A percentile compares a stretch with the other conserved stretches of the same genome.
Conservation (phyloP, 176 grass and related monocot genomes). For the Leersia perrieri region DNA sequence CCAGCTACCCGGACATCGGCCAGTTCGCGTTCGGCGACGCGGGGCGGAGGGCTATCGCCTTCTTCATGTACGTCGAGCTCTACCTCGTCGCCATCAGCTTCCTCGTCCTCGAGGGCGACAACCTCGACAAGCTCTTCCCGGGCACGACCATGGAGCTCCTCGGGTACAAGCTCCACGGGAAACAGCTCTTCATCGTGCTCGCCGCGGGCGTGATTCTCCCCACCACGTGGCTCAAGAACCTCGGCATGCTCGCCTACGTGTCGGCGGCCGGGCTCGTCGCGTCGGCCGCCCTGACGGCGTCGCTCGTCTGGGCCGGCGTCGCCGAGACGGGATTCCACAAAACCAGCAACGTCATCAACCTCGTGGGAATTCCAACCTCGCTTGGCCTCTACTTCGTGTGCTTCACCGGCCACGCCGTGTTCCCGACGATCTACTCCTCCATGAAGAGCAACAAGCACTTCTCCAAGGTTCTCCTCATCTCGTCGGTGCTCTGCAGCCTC, state of each 20-base stretch:
- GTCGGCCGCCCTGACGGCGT: conserved; percentile 47
- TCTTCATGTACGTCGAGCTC: conserved; percentile 55
- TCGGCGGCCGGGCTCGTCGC: conserved; percentile 54
- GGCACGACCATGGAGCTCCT: neutral
- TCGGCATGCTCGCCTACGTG: conserved; percentile 53
- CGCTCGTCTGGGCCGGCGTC: conserved; percentile 50
- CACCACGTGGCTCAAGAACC: conserved; percentile 50
- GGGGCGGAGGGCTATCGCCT: conserved; percentile 40
- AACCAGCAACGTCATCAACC: too few relatives aligned
- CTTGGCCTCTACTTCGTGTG: conserved; percentile 63
- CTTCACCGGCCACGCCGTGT: conserved; percentile 57
- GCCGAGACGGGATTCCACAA: conserved; percentile 46
- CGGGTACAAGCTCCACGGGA: conserved; percentile 38
- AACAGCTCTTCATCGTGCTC: conserved; percentile 42
- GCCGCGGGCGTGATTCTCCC: conserved; percentile 46
- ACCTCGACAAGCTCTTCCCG: conserved; percentile 51
- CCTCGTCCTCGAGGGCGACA: conserved; percentile 51
- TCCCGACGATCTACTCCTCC: conserved; percentile 55
- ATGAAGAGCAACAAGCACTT: conserved; percentile 48
- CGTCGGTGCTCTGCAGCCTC: conserved; percentile 47
- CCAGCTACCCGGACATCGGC: conserved; percentile 60
- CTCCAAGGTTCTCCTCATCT: conserved; percentile 46
- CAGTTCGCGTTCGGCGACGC: conserved; percentile 38
- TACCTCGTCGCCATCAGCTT: conserved; percentile 52
- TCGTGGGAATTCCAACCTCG: conserved; percentile 35